Evolutionary conservation across 1,139 yeast species (phyloP).

Genomic region (Blastobotrys illinoisensis): DNA sequence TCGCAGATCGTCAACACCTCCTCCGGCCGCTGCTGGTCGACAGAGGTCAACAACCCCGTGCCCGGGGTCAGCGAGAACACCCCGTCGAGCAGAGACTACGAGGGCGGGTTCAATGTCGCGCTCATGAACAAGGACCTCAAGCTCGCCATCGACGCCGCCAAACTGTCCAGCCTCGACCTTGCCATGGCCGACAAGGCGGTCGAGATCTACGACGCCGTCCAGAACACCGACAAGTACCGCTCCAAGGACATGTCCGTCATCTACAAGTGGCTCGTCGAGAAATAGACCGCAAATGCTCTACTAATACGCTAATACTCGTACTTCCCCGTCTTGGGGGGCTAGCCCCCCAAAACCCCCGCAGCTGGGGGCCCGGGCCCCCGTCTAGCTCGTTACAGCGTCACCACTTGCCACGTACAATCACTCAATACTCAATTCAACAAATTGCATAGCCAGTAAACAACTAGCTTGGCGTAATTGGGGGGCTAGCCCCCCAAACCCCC

Average conservation of each 20-base stretch:
- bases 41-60: conserved; percentile 56
- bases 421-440: no score
- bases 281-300: no score
- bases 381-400: no score
- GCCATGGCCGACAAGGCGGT: conserved; percentile 28
- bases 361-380: no score
- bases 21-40: conserved; percentile 60
- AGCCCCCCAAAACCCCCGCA: no score
- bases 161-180: conserved; percentile 22
- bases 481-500: no score
- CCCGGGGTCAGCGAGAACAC: conserved; percentile 44
- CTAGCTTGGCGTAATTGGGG: no score
- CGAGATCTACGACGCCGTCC: conserved; percentile 28
- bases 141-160: conserved; percentile 49
- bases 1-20: conserved; percentile 51
- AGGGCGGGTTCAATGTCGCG: conserved; percentile 52
- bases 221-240: conserved; percentile 20
- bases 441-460: no score
- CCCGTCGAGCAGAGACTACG: conserved; percentile 47
- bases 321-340: no score
- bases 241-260: conserved; percentile 33
- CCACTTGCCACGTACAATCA: no score
- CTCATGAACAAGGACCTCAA: conserved; percentile 54
- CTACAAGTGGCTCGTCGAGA: conserved; percentile 27
- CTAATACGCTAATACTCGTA: no score